Evolutionary conservation across 768 basidiomycete species (phyloP).

Genomic region (Russula emetica): DNA sequence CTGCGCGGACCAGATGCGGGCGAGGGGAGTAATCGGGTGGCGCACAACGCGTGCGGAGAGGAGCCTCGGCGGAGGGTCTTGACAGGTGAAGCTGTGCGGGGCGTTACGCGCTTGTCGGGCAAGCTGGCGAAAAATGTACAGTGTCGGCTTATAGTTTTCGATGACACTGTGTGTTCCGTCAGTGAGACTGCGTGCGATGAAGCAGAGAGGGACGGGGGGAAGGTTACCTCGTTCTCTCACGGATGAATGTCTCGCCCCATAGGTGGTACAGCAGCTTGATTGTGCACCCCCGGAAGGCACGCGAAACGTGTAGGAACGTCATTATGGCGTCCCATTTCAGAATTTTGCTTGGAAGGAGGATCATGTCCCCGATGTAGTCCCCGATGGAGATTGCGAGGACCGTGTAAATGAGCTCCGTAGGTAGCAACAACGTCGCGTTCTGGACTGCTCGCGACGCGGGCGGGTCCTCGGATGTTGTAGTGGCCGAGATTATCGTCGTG

Average conservation of each 20-base stretch:
- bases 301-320: constrained; percentile 24
- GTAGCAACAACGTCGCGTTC: constrained; percentile 11
- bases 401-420: constrained; percentile 22
- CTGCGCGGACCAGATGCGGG: constrained; percentile 22
- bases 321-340: constrained; percentile 17
- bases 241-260: constrained; percentile 27
- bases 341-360: constrained; percentile 18
- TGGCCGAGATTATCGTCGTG: background rate
- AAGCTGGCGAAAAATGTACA: constrained; percentile 16
- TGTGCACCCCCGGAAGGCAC: constrained; percentile 19
- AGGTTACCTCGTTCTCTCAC: constrained; percentile 16
- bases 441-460: background rate
- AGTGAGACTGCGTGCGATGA: background rate
- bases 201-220: background rate
- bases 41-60: constrained; percentile 25
- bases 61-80: constrained; percentile 7
- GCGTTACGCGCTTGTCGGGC: constrained; percentile 10
- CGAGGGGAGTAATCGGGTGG: constrained; percentile 26
- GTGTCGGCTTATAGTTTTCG: constrained; percentile 25
- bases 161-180: constrained; percentile 16
- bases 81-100: constrained; percentile 9
- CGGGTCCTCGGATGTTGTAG: background rate
- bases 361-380: constrained; percentile 21
- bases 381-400: constrained; percentile 22
- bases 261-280: constrained; percentile 25